Evolutionary conservation across 139 green algal species (phyloP).

Genomic region (Chara braunii): DNA sequence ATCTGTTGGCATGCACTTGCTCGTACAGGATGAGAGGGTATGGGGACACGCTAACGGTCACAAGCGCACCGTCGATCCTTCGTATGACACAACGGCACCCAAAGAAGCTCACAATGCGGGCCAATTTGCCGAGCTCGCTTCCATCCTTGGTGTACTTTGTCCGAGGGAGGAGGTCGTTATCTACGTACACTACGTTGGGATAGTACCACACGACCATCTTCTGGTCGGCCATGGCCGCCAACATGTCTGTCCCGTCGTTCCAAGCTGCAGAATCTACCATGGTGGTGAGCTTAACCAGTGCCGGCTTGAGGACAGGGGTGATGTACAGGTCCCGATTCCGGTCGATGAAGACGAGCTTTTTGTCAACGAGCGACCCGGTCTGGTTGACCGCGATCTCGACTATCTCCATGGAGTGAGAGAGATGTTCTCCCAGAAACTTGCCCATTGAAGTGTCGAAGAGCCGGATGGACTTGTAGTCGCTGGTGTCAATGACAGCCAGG

Average conservation of each 20-base stretch:
- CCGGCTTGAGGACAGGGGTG: constrained; percentile 13
- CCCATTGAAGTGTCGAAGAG: constrained; percentile 62
- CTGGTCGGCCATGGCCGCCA: constrained; percentile 58
- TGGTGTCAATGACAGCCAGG: constrained; percentile 53
- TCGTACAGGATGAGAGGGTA: constrained; percentile 57
- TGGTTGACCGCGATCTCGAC: constrained; percentile 54
- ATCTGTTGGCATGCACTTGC: constrained; percentile 48
- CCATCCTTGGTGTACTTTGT: no score
- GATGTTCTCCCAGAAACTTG: constrained; percentile 44
- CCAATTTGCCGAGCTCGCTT: constrained; percentile 62
- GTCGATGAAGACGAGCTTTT: constrained; percentile 63
- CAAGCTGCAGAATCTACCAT: constrained; percentile 59
- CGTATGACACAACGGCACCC: constrained; percentile 46
- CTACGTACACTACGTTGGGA: background rate
- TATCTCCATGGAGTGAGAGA: constrained; percentile 53
- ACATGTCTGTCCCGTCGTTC: constrained; percentile 59
- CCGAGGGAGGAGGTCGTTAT: background rate
- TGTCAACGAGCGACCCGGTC: constrained; percentile 40
- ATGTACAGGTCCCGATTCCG: constrained; percentile 66
- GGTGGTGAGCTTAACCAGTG: constrained; percentile 54
- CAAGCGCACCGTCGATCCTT: constrained; percentile 37
- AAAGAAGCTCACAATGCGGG: constrained; percentile 59
- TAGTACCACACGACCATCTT: constrained; percentile 44
- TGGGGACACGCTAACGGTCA: constrained; percentile 40
- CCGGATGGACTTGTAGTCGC: constrained; percentile 39